Base-by-base conservation (phyloP, 2,329 filamentous ascomycete genomes). In the Cordyceps pruinosa region DNA sequence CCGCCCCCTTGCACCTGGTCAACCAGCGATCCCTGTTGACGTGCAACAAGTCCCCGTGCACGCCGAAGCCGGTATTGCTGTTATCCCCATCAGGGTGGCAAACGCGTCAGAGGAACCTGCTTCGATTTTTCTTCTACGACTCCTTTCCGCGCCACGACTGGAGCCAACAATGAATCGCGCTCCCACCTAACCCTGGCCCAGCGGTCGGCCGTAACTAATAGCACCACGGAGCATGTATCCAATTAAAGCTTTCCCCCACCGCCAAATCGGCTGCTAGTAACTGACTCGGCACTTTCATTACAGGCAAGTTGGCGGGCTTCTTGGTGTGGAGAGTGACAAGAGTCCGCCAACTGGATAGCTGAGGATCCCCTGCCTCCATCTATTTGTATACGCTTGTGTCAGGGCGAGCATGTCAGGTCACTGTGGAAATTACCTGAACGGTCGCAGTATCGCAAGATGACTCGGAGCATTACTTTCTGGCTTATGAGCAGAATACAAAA, bases 281-380 rank as follows among this genome's bases (percentile, higher is more conserved):
- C 34, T 53, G 50, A 53, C 39, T 45, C 51, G 51, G 13, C 32
- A 30, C 25, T 52, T 45, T 45, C 28, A 54, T 54, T 54, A 17
- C 51, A 45, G 51, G 30, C 30, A 23, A 9, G n/a, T 41, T 30
- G 17, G 37, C 25, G 28, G 51, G 41, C 39, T 53, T n/a, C 17
- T 19, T 23, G 15, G 51, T 54, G 51, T n/a, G n/a, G n/a, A n/a
- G 49, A 25, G 46, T n/a, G 44, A 28, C 4, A 45, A 26, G 23
- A 23, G 9, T 41, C 39, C 39, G 13, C 39, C n/a, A 23, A 23
- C 39, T 41, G 39, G n/a, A 12, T 7, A 45, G 25, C 5, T n/a
- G 8, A 45, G 17, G 19, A 6, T 21, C n/a, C 39, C n/a, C 12
- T 41, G n/a, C 9, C 39, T 19, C 7, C n/a, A 19, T 32, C 39